Evolutionary conservation across 2,329 filamentous ascomycete genomes (phyloP).

Genomic region (Exophiala calicioides): DNA sequence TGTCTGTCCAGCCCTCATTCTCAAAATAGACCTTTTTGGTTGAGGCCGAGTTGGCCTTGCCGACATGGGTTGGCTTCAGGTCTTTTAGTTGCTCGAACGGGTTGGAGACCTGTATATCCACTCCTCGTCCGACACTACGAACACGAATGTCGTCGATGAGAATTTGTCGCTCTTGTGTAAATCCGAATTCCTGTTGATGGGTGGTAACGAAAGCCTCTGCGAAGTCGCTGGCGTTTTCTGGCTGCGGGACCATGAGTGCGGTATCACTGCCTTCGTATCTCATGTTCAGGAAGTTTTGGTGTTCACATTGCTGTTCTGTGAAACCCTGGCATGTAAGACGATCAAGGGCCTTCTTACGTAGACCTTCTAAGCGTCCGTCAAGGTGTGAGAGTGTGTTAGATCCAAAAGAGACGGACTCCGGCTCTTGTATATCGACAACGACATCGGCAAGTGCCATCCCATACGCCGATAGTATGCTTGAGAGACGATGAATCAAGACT

Average conservation of each 20-base stretch:
- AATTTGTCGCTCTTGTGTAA: conserved; percentile 78
- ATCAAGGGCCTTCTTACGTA: conserved; percentile 62
- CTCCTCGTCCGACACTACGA: conserved; percentile 57
- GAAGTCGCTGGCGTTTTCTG: conserved; percentile 71
- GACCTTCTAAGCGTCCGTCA: conserved; percentile 60
- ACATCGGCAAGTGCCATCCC: conserved; percentile 47
- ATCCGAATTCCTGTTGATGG: conserved; percentile 89
- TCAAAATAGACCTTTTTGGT: conserved; percentile 38
- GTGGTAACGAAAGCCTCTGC: conserved; percentile 78
- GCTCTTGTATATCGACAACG: conserved; percentile 41
- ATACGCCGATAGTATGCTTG: conserved; percentile 47
- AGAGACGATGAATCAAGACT: conserved; percentile 43
- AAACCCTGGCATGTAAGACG: conserved; percentile 49
- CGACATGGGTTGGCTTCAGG: conserved; percentile 47
- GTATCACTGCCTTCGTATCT: conserved; percentile 55
- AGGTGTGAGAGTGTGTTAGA: conserved; percentile 52
- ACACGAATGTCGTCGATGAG: conserved; percentile 88
- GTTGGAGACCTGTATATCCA: conserved; percentile 30
- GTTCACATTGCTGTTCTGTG: conserved; percentile 39
- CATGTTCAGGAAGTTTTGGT: conserved; percentile 49
- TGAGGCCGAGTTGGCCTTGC: conserved; percentile 37
- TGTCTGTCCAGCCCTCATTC: conserved; percentile 33
- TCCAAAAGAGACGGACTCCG: conserved; percentile 28
- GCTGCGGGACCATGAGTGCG: conserved; percentile 53
- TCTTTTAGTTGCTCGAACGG: conserved; percentile 1